Conservation (phyloP, 169 alveolate genomes). For the Hepatocystis sp. region DNA sequence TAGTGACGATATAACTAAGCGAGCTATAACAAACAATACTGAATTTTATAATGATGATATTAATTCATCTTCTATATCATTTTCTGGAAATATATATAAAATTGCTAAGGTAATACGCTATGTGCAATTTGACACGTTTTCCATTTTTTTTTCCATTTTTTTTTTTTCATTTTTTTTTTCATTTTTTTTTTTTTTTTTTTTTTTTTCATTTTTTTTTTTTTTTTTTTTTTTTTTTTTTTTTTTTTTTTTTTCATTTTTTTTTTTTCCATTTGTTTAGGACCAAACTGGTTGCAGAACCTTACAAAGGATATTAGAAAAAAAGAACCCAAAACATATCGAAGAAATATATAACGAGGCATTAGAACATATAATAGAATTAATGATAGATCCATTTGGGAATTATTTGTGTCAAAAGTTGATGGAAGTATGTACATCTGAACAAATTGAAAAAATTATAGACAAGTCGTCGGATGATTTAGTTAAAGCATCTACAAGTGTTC, state of each 20-base stretch:
- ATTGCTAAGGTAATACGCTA: constrained; percentile 22
- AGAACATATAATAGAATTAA: constrained; percentile 86
- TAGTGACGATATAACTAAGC: neutral
- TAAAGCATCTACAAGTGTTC: constrained; percentile 90
- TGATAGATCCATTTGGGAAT: constrained; percentile 95
- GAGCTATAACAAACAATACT: constrained; percentile 3
- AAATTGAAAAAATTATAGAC: constrained; percentile 81
- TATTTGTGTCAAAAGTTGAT: constrained; percentile 94
- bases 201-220: too few species aligned
- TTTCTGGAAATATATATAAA: constrained; percentile 30
- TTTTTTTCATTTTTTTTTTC: neutral
- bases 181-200: neutral
- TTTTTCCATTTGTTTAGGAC: too few species aligned
- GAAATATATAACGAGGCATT: constrained; percentile 84
- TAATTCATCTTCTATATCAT: neutral
- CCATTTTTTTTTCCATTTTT: neutral
- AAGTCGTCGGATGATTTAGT: constrained; percentile 84
- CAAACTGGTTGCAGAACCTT: constrained; percentile 92
- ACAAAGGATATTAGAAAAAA: constrained; percentile 89
- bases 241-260: too few species aligned
- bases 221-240: too few species aligned
- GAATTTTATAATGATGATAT: neutral
- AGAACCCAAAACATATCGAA: constrained; percentile 78
- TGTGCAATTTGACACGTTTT: neutral
- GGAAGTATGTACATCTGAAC: constrained; percentile 84